phyloP scores from a whole-genome alignment of 2,329 filamentous ascomycete genomes.

The Aspergillus carbonarius region DNA sequence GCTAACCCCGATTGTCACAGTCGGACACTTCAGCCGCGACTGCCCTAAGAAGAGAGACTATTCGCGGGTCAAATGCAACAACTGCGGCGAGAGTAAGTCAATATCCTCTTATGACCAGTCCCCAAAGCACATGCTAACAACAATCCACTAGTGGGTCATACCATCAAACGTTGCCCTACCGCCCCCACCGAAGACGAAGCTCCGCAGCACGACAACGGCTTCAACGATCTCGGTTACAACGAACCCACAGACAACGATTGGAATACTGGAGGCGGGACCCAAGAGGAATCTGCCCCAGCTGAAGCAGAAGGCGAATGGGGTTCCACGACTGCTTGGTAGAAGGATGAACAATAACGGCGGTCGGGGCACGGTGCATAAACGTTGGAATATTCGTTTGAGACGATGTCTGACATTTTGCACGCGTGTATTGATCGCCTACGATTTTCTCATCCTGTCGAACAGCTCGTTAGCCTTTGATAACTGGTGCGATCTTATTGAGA shows the following conservation, averaged over 20 bases:
- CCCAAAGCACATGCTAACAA: not conserved
- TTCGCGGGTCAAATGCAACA: conserved; percentile 46
- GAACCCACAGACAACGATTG: not conserved
- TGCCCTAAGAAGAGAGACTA: conserved; percentile 46
- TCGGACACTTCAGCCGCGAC: conserved; percentile 45
- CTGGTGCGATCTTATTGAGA: not conserved
- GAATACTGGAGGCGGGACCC: not conserved
- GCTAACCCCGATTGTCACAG: conserved; percentile 23
- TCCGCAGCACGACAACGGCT: conserved; percentile 1
- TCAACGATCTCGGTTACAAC: not conserved
- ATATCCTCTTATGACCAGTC: not conserved
- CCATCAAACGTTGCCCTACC: conserved; percentile 39
- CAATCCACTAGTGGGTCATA: conserved; percentile 43
- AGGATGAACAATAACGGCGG: not conserved
- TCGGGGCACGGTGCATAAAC: not conserved
- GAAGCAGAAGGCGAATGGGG: not conserved
- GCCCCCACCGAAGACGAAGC: conserved; percentile 21
- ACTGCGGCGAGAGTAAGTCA: conserved; percentile 45
- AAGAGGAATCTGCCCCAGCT: too few relatives aligned
- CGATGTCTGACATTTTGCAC: conserved; percentile 5
- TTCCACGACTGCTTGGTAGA: not conserved
- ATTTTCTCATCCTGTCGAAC: not conserved
- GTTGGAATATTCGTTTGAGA: conserved; percentile 5
- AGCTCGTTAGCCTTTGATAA: not conserved
- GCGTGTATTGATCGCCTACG: not conserved